phyloP scores from a whole-genome alignment of 2,329 filamentous ascomycete species.

The Coniochaeta sp. region DNA sequence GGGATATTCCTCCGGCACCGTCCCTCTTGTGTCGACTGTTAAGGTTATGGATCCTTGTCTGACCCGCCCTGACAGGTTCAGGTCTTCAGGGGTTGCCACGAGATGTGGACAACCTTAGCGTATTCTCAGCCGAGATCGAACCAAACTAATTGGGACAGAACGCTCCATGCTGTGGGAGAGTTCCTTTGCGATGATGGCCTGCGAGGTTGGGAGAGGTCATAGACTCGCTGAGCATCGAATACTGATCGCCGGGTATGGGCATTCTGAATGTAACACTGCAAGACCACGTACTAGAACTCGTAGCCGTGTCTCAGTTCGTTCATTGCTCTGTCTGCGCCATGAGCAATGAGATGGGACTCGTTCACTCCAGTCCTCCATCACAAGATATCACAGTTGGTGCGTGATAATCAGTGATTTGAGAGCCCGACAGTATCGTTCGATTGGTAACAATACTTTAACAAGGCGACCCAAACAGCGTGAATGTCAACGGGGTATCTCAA shows the following conservation, averaged over 20 bases:
- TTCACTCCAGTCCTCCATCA: background rate
- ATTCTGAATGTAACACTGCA: too few relatives aligned
- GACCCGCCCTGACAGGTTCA: too few relatives aligned
- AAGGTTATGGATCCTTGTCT: too few relatives aligned
- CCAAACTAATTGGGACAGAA: background rate
- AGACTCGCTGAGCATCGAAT: background rate
- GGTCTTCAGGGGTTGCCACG: background rate
- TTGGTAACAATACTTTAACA: background rate
- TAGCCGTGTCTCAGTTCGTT: too few relatives aligned
- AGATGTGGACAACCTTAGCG: background rate
- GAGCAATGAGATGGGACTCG: background rate
- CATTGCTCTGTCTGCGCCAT: too few relatives aligned
- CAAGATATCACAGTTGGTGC: background rate
- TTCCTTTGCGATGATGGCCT: too few relatives aligned
- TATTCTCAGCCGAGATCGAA: background rate
- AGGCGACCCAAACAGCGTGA: background rate
- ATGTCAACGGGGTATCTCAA: background rate
- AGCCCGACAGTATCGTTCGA: background rate
- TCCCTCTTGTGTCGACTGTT: background rate
- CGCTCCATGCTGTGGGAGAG: background rate
- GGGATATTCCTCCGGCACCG: background rate
- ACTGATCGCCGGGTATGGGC: too few relatives aligned
- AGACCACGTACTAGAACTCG: too few relatives aligned
- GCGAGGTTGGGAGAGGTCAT: too few relatives aligned
- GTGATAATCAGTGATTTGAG: background rate